Evolutionary conservation across 306 rosid genomes (phyloP).

Genomic region (Trifolium pratense): DNA sequence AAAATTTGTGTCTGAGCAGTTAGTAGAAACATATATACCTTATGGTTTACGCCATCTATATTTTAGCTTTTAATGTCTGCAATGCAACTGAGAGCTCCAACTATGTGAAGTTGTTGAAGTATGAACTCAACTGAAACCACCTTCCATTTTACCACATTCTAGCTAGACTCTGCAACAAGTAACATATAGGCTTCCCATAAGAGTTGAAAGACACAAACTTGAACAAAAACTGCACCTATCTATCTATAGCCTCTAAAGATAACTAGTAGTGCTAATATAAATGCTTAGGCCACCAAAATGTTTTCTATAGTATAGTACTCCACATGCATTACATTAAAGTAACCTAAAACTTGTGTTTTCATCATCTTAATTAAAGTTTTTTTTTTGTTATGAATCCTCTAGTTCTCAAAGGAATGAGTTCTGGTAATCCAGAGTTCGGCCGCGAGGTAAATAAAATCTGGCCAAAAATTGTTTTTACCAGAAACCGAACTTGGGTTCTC

Average conservation of each 20-base stretch:
- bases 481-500: no score
- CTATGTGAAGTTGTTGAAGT: neutral
- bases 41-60: constrained; percentile 1
- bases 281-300: neutral
- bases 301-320: neutral
- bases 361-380: constrained; percentile 1
- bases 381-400: neutral
- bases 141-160: constrained; percentile 16
- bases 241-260: constrained; percentile 10
- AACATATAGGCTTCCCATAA: neutral
- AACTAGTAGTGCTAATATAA: neutral
- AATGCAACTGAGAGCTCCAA: constrained; percentile 13
- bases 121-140: constrained; percentile 2
- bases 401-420: no score
- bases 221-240: constrained; percentile 9
- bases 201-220: constrained; percentile 22
- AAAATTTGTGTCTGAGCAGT: neutral
- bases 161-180: constrained; percentile 16
- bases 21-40: constrained; percentile 10
- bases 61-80: constrained; percentile 43
- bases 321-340: neutral
- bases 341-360: constrained; percentile 23
- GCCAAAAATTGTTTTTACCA: no score
- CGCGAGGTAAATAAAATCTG: no score
- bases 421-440: no score